Evolutionary conservation across 2,329 filamentous ascomycete species (phyloP).

Genomic region (Teratosphaeria destructans): DNA sequence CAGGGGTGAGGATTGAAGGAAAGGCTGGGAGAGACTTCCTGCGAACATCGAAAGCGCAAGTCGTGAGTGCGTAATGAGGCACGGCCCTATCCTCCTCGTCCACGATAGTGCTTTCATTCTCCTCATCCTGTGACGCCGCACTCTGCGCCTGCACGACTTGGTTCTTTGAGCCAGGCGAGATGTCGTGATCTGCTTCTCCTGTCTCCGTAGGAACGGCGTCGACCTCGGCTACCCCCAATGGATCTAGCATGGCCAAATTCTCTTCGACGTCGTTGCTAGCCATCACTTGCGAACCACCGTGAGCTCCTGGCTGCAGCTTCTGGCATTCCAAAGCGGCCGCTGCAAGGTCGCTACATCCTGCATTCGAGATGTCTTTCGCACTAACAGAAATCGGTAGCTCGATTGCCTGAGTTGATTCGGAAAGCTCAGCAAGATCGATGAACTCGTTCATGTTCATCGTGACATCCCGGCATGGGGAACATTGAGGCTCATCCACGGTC

Average conservation of each 20-base stretch:
- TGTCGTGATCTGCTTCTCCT: neutral
- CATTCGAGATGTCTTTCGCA: neutral
- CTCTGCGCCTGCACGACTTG: neutral
- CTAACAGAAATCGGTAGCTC: neutral
- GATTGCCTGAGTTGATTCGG: conserved; percentile 9
- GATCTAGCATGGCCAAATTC: neutral
- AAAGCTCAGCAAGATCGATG: conserved; percentile 17
- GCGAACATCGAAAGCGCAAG: conserved; percentile 20
- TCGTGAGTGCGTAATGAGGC: conserved; percentile 24
- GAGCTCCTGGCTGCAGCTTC: neutral
- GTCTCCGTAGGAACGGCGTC: neutral
- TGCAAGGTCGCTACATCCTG: neutral
- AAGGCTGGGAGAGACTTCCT: conserved; percentile 23
- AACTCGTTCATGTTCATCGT: conserved; percentile 22
- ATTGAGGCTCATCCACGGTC: neutral
- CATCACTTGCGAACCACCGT: neutral
- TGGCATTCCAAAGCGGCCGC: neutral
- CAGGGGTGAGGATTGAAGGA: conserved; percentile 7
- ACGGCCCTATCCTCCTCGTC: neutral
- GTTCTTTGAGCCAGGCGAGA: neutral
- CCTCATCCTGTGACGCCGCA: neutral
- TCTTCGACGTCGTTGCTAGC: neutral
- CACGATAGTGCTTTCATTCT: neutral
- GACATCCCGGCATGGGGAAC: neutral
- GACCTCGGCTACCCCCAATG: neutral